Conservation (phyloP, 441 rosid species). For the Mallotus japonicus region DNA sequence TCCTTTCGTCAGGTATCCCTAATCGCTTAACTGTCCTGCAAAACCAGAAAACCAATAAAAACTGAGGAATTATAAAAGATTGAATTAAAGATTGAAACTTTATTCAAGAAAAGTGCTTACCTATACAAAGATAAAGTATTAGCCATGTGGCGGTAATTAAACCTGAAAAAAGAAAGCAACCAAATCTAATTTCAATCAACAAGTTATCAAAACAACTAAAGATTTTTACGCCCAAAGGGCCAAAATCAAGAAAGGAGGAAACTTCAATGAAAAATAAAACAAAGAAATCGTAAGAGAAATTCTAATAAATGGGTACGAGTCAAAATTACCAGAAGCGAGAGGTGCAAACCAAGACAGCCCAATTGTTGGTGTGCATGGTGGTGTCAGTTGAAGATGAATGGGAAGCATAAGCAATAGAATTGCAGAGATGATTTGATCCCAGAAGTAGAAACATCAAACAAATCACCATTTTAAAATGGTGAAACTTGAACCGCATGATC, state of each 20-base stretch:
- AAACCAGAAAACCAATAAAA: constrained; percentile 13
- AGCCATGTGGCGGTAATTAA: constrained; percentile 97
- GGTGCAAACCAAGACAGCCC: constrained; percentile 99
- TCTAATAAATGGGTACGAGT: constrained; percentile 9
- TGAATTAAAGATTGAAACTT: background rate
- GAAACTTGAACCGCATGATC: constrained; percentile 26
- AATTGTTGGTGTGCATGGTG: constrained; percentile 83
- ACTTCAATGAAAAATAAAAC: background rate
- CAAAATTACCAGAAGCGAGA: constrained; percentile 83
- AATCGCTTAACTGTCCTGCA: constrained; percentile 91
- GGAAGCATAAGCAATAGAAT: constrained; percentile 29
- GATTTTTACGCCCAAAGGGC: background rate
- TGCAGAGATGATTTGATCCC: constrained; percentile 30
- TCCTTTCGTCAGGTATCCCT: constrained; percentile 96
- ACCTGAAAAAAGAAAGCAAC: constrained; percentile 51
- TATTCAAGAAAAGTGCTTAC: constrained; percentile 32
- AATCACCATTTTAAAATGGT: constrained; percentile 28
- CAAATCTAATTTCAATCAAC: constrained; percentile 21
- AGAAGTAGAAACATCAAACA: constrained; percentile 29
- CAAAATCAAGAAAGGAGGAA: background rate
- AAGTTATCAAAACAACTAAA: constrained; percentile 5
- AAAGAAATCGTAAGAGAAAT: background rate
- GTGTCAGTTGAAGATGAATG: constrained; percentile 42
- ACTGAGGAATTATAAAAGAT: background rate
- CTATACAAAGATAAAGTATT: constrained; percentile 90